These are phyloP conservation scores for Pelargonium cotyledonis DNA, from an alignment of 441 rosid genomes.

Conservation along the genomic window DNA sequence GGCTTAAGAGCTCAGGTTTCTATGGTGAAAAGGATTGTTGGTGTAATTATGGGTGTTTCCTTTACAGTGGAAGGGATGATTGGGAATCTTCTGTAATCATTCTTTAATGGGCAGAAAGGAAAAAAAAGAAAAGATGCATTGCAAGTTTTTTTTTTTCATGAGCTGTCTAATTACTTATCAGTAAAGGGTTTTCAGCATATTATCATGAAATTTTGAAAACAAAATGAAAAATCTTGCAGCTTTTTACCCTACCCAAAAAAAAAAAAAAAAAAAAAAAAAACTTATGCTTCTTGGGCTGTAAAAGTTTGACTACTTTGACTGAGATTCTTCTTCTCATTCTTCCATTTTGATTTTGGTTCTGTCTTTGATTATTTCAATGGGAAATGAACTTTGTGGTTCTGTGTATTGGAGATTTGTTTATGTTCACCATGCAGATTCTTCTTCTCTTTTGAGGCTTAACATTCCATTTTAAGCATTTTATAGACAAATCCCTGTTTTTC, in stretches of 20 bases:
- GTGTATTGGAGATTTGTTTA: no score
- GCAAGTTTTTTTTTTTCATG: background rate
- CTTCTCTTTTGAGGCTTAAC: no score
- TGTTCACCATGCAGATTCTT: no score
- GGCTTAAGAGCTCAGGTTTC: conserved; percentile 52
- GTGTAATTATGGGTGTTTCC: conserved; percentile 96
- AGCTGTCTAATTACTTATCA: conserved; percentile 8
- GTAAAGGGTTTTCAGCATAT: background rate
- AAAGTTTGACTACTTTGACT: conserved; percentile 38
- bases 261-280: no score
- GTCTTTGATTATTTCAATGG: no score
- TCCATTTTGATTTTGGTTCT: conserved; percentile 33
- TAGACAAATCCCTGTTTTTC: no score
- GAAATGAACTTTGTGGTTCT: no score
- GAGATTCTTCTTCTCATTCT: conserved; percentile 26
- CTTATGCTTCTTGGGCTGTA: conserved; percentile 25
- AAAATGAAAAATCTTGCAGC: conserved; percentile 19
- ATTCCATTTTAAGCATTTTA: no score
- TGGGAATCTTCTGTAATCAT: conserved; percentile 55
- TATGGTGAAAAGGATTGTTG: conserved; percentile 72
- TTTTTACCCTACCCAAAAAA: conserved; percentile 1
- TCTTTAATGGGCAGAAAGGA: conserved; percentile 39
- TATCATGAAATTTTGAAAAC: conserved; percentile 10
- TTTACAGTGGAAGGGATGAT: conserved; percentile 83
- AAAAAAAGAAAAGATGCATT: background rate